Base-by-base conservation (phyloP, 805 yeast species). In the Lachancea meyersii region DNA sequence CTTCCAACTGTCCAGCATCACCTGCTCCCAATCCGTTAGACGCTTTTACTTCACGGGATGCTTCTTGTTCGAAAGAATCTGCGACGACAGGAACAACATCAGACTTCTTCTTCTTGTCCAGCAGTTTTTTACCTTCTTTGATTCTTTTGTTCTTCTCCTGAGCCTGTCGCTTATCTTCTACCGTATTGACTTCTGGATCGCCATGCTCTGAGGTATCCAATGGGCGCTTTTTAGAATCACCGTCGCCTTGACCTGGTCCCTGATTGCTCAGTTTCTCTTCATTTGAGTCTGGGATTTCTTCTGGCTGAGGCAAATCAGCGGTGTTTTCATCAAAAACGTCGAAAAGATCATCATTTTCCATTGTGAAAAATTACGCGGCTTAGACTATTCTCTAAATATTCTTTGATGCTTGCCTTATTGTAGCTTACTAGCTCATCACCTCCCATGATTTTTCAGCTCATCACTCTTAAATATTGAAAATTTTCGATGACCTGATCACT, bases 11-110 rank as follows among this genome's bases (percentile, higher is more conserved):
- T 1, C 63, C 53, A 18, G 67, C 63, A 0, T 71, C 58, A 17
- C 65, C 55, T 13, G 70, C 70, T 54, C 79, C 58, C 27, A 87
- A 68, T 5, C 95, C 95, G 24, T 75, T 75, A 0, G 94, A 83
- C 1, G 84, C 86, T n/a, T 79, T 79, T 24, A 88, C 94, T 62
- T 87, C 94, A 62, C 95, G 72, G 3, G 86, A 80, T 0, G 96
- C 93, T 63, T 87, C 96, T 47, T 85, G 84, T 59, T 87, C 96
- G 39, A 88, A 77, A 4, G 86, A 72, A 63, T 88, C 96, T 1
- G 91, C 84, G 19, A 87, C 95, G 30, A 86, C 79, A 0, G 95
- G 88, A 26, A 73, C 72, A 14, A 76, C 72, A 7, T 70, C 73
- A 13, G 70, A 67, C 45, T 71, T 72, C 42, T 65, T 64, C 50